These are phyloP conservation scores for Rhizopus arrhizus DNA, from an alignment of 371 early-diverging fungal species.

Conservation along the genomic window DNA sequence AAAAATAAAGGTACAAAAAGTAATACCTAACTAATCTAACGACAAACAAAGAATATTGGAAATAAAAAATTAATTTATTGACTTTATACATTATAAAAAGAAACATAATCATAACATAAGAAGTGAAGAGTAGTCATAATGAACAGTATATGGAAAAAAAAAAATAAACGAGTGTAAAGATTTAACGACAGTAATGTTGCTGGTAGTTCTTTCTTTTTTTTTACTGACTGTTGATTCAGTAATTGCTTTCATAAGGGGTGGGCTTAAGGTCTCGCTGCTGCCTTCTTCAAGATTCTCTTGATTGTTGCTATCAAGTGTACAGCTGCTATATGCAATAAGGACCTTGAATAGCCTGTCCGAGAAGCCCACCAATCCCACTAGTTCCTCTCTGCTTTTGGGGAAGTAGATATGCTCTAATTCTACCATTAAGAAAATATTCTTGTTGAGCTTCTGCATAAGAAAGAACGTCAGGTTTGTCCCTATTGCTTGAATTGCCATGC, in stretches of 20 bases:
- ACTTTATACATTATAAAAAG: too few relatives aligned
- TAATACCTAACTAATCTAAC: too few relatives aligned
- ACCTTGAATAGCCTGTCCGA: neutral
- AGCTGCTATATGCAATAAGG: neutral
- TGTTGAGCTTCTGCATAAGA: neutral
- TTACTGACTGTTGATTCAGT: neutral
- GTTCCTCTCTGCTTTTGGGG: neutral
- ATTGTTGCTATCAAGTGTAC: neutral
- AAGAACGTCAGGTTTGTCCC: neutral
- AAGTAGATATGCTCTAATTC: neutral
- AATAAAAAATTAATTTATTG: too few relatives aligned
- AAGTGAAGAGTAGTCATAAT: too few relatives aligned
- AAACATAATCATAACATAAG: too few relatives aligned
- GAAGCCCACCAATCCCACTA: neutral
- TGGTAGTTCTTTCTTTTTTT: constrained; percentile 5
- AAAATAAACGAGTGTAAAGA: too few relatives aligned
- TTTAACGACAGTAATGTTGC: neutral
- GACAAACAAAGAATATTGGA: too few relatives aligned
- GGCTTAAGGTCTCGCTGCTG: neutral
- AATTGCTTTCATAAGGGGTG: constrained; percentile 1
- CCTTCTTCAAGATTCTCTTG: neutral
- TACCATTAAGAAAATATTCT: neutral
- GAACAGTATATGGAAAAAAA: too few relatives aligned
- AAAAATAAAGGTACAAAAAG: too few relatives aligned
- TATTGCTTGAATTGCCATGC: constrained; percentile 1